These are phyloP conservation scores for Phylloporus sp. DNA, from an alignment of 1,284 basidiomycete species.

Conservation along the genomic window DNA sequence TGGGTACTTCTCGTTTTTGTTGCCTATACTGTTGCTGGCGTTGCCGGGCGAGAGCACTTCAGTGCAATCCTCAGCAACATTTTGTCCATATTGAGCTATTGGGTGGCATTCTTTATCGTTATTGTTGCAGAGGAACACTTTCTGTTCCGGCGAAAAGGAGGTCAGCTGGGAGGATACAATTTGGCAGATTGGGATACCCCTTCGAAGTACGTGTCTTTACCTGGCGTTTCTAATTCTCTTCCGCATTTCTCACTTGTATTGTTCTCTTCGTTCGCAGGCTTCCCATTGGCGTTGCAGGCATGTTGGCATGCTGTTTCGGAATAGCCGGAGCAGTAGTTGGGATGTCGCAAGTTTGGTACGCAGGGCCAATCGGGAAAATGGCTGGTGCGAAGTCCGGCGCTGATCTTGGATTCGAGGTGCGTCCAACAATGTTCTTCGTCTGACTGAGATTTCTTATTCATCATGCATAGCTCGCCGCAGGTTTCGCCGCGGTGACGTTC, in stretches of 20 bases:
- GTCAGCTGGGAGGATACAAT: constrained; percentile 56
- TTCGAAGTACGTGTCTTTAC: constrained; percentile 36
- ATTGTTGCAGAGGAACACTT: constrained; percentile 62
- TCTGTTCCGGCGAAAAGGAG: constrained; percentile 51
- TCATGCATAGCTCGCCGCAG: constrained; percentile 44
- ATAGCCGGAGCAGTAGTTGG: constrained; percentile 52
- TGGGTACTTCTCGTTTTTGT: constrained; percentile 60
- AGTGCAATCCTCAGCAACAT: constrained; percentile 58
- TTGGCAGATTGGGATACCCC: constrained; percentile 57
- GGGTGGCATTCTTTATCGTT: constrained; percentile 63
- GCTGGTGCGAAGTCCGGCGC: constrained; percentile 50
- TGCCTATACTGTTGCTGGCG: constrained; percentile 61
- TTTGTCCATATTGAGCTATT: constrained; percentile 65
- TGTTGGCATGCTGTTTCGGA: constrained; percentile 51
- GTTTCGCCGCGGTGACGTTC: constrained; percentile 46
- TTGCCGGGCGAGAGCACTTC: constrained; percentile 66
- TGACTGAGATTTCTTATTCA: not conserved
- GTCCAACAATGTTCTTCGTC: not conserved
- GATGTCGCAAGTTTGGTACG: constrained; percentile 57
- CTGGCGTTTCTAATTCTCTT: not conserved
- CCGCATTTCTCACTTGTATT: not conserved
- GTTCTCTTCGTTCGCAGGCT: constrained; percentile 36
- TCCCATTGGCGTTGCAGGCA: constrained; percentile 59
- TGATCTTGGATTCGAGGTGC: constrained; percentile 62
- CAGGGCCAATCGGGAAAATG: constrained; percentile 50